Base-by-base conservation (phyloP, 306 rosid species). In the Inga leiocalycina region DNA sequence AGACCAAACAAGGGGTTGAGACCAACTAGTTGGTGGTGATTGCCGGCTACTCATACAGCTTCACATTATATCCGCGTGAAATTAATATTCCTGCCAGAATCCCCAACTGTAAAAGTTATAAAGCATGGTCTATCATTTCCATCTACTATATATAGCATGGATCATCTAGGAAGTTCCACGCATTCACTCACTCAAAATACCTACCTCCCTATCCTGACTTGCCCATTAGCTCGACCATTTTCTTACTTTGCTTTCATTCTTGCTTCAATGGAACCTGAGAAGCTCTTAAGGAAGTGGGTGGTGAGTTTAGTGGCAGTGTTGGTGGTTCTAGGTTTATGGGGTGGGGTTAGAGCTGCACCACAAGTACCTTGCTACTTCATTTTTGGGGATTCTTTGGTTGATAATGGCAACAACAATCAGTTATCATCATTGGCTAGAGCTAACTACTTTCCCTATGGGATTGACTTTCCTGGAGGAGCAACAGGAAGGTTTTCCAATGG, bases 51-150 rank as follows among this genome's bases (percentile, higher is more conserved):
- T 22, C 61, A 80, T 85, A 74, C 71, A 79, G 20, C 82, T 64
- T 85, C 88, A 83, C 87, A 80, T 85, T 89, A 87, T 89, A 88
- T 91, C 93, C 97, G 98, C 95, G 97, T 93, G 92, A 68, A 88
- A 85, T 95, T 84, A 95, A 89, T 95, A 93, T 90, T 45, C 81
- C 88, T 78, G 88, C 43, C 94, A 22, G 86, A 34, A 82, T 54
- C 88, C 88, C 85, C 94, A 92, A 89, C 93, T 75, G 90, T 84
- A 76, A 82, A 87, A 80, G 48, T 41, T 56, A 11, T 15, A 74
- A 4, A 5, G 12, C 27, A 35, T 71, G 64, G 27, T 41, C 44
- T 6, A 8, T 17, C 14, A 30, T 20, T 45, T 44, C 16, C 84
- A 35, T 75, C 86, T 68, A 54, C 56, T 84, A 84, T 84, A 84